These are phyloP conservation scores for Fusarium chuoi DNA, from an alignment of 2,329 filamentous ascomycete species.

Conservation along the genomic window DNA sequence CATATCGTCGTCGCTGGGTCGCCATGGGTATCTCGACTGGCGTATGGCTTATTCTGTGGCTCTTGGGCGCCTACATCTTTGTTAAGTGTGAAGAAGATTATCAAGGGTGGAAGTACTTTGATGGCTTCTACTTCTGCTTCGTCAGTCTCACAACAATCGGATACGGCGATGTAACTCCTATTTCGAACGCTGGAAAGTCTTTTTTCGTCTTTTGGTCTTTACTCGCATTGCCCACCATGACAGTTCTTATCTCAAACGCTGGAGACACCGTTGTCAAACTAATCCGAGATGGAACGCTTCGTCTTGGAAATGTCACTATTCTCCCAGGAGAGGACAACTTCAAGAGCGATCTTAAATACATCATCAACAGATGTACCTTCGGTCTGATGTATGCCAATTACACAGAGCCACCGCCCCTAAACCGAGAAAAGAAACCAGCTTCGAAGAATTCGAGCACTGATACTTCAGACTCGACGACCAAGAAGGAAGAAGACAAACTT, in stretches of 20 bases:
- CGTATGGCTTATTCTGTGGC: conserved; percentile 81
- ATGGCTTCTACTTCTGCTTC: conserved; percentile 87
- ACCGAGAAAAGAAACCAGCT: background rate
- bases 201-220: conserved; percentile 97
- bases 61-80: conserved; percentile 82
- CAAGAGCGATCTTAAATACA: conserved; percentile 56
- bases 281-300: conserved; percentile 65
- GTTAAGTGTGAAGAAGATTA: conserved; percentile 61
- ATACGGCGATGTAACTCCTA: conserved; percentile 82
- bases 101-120: conserved; percentile 78
- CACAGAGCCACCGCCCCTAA: conserved; percentile 1
- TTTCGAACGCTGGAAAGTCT: conserved; percentile 80
- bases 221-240: conserved; percentile 87
- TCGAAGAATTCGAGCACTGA: background rate
- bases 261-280: conserved; percentile 82
- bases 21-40: conserved; percentile 74
- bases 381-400: conserved; percentile 53
- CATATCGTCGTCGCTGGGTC: conserved; percentile 76
- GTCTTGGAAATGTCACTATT: conserved; percentile 69
- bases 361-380: conserved; percentile 55
- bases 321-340: conserved; percentile 66
- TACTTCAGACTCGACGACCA: background rate
- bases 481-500: conserved; percentile 15
- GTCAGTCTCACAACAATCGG: conserved; percentile 86
- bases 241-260: conserved; percentile 84